A percentile compares a stretch with the other conserved stretches of the same genome.
Evolutionary conservation across 164 flowering plant species (phyloP).

Genomic region (Protea cynaroides): DNA sequence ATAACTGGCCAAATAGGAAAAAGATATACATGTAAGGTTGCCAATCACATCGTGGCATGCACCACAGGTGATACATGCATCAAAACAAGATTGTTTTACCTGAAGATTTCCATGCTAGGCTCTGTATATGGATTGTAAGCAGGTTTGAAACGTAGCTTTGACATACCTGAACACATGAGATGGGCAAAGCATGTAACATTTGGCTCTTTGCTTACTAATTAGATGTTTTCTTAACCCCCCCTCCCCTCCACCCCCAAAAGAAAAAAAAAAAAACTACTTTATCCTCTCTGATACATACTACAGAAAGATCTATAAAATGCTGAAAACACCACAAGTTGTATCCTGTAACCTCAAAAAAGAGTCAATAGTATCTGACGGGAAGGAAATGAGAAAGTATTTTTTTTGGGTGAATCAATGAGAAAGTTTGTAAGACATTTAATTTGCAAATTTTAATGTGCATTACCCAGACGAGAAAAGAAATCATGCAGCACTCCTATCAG

Average conservation of each 20-base stretch:
- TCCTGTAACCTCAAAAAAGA: too few species aligned
- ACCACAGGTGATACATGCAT: neutral
- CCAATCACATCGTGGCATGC: constrained; percentile 1
- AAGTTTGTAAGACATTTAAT: neutral
- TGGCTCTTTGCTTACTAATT: neutral
- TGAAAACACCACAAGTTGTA: too few species aligned
- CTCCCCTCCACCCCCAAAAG: too few species aligned
- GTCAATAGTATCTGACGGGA: too few species aligned
- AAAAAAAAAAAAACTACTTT: too few species aligned
- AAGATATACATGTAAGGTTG: neutral
- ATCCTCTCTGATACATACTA: too few species aligned
- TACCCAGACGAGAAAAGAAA: constrained; percentile 86
- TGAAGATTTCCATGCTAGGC: constrained; percentile 98
- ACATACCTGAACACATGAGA: constrained; percentile 56
- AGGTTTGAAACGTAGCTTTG: constrained; percentile 82
- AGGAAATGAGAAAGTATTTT: too few species aligned
- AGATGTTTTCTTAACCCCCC: too few species aligned
- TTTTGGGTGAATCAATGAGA: neutral
- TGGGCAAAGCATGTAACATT: neutral
- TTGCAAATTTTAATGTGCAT: neutral
- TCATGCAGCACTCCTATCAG: constrained; percentile 79
- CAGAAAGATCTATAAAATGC: too few species aligned
- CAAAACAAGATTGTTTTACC: constrained; percentile 31
- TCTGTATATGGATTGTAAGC: constrained; percentile 97
- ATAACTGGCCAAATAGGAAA: constrained; percentile 39